Evolutionary conservation across 768 basidiomycete species (phyloP), one percentile per base, ranked within the genome.

Genomic region (Trametes meyenii): DNA sequence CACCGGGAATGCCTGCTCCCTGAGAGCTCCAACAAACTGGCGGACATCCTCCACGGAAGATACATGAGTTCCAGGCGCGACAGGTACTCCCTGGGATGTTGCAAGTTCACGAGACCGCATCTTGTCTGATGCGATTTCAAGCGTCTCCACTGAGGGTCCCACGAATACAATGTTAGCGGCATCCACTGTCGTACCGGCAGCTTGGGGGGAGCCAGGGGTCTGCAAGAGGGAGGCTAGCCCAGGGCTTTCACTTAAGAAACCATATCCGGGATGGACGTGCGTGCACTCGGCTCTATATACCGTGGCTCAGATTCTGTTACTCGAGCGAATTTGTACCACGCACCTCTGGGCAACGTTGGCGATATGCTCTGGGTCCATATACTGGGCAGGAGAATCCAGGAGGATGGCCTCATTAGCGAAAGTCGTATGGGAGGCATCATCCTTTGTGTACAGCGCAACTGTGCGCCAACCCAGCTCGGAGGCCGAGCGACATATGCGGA

Each of bases 221-320:
- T 12, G 21, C 5, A 73, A 68, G 8, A 66, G 64, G n/a, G 66
- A 62, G 1, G 72, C 71, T 36, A 72, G 68, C 3, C 58, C 57
- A 14, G 70, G 69, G 50, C 69, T 72, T 58, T 75, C 74, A 24
- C 70, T 72, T 17, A 73, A 58, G 61, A 74, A 73, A 11, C 66
- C 68, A 33, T 67, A 67, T 12, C 63, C 66, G 2, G 68, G 66
- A 23, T 65, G 78, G 6, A 81, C 50, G 59, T 79, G 78, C 4
- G 64, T 61, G 17, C 64, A 65, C n/a, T 54, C 29, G 2, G 45
- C 43, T 24, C 56, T 55, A n/a, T 17, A 16, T 17, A 4, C 43
- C 42, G 21, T 62, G 21, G n/a, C 8, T 21, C 43, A 16, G 11
- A 12, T 49, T 24, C 45, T 43, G 21, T n/a, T 42, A 6, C 23